A percentile compares a stretch with the other conserved stretches of the same genome.
Conservation (phyloP, 768 basidiomycete species). For the Psilocybe subaeruginosa region DNA sequence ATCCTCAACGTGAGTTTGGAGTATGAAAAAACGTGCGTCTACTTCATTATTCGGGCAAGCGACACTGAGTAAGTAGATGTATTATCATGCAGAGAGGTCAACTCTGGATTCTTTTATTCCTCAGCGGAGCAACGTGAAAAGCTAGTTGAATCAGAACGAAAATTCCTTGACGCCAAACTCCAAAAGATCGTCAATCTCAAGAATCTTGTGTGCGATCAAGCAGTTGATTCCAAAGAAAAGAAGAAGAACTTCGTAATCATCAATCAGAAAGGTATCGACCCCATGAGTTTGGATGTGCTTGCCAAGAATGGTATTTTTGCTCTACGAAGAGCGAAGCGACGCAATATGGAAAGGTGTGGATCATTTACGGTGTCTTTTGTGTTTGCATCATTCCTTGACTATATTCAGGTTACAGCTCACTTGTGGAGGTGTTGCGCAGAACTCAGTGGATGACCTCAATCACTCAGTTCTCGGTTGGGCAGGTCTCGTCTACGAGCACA, state of each 20-base stretch:
- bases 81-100: conserved; percentile 78
- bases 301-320: conserved; percentile 97
- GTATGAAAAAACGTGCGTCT: conserved; percentile 96
- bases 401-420: conserved; percentile 80
- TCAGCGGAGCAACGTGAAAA: conserved; percentile 98
- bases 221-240: conserved; percentile 80
- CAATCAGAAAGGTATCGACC: conserved; percentile 99
- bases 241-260: conserved; percentile 90
- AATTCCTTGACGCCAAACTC: conserved; percentile 91
- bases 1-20: conserved; percentile 97
- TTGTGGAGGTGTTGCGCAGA: conserved; percentile 94
- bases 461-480: conserved; percentile 96
- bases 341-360: conserved; percentile 97
- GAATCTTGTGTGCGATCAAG: conserved; percentile 93
- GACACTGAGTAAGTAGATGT: conserved; percentile 14
- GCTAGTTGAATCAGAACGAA: conserved; percentile 95
- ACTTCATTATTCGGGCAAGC: conserved; percentile 6
- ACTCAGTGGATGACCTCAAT: conserved; percentile 95
- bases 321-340: conserved; percentile 91
- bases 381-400: background rate
- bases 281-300: conserved; percentile 91
- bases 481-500: conserved; percentile 98
- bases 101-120: conserved; percentile 99
- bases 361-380: conserved; percentile 10
- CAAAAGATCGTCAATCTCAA: conserved; percentile 97